Conservation (phyloP, 768 basidiomycete species). For the Leccinum pellstonianum region DNA sequence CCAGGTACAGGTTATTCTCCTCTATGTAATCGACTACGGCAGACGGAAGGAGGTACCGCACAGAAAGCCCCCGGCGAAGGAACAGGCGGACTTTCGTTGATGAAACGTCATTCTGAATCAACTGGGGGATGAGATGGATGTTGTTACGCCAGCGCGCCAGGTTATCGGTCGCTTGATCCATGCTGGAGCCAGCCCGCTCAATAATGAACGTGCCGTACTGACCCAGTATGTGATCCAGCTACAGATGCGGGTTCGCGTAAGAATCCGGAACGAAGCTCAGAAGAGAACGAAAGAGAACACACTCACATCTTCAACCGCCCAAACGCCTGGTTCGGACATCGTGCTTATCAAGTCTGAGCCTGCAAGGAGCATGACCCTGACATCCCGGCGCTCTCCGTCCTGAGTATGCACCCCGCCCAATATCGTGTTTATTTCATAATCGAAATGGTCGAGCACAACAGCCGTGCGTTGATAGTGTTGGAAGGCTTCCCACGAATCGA, state of each 20-base stretch:
- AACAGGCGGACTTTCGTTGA: slow-evolving; percentile 90
- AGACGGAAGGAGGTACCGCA: slow-evolving; percentile 87
- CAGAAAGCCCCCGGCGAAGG: slow-evolving; percentile 74
- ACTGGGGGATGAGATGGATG: slow-evolving; percentile 88
- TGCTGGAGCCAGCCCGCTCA: slow-evolving; percentile 90
- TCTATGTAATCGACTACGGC: slow-evolving; percentile 95
- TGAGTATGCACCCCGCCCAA: slow-evolving; percentile 74
- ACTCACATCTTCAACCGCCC: slow-evolving; percentile 91
- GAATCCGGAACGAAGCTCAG: slow-evolving; percentile 10
- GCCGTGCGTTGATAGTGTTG: slow-evolving; percentile 95
- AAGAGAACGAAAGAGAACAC: slow-evolving; percentile 3
- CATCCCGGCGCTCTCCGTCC: slow-evolving; percentile 71
- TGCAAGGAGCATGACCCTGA: slow-evolving; percentile 90
- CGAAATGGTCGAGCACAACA: slow-evolving; percentile 95
- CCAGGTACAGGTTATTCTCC: slow-evolving; percentile 71
- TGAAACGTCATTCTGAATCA: slow-evolving; percentile 96
- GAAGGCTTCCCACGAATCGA: slow-evolving; percentile 97
- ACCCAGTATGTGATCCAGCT: slow-evolving; percentile 96
- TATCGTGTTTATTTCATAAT: slow-evolving; percentile 87
- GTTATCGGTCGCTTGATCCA: slow-evolving; percentile 77
- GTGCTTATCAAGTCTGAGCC: slow-evolving; percentile 98
- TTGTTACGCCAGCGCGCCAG: slow-evolving; percentile 78
- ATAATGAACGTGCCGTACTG: slow-evolving; percentile 93
- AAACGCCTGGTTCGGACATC: slow-evolving; percentile 98
- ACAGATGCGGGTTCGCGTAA: slow-evolving; percentile 13